phyloP scores from a whole-genome alignment of 108 stramenopile genomes.

The Skeletonema tropicum region DNA sequence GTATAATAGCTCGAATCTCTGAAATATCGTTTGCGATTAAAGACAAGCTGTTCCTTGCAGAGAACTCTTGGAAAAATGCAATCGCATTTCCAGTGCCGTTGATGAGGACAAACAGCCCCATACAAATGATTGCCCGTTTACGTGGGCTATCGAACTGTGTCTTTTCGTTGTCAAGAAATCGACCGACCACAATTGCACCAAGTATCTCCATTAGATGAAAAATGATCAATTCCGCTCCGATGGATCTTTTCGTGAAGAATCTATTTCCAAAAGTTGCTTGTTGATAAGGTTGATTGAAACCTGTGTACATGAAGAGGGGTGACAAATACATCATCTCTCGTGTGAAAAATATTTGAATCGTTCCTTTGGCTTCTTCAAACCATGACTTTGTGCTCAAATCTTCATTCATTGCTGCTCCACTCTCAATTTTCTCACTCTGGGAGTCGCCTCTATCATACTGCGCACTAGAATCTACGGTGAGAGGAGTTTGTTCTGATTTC shows the following conservation, averaged over 20 bases:
- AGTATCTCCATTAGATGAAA: constrained; percentile 58
- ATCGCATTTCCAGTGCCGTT: constrained; percentile 25
- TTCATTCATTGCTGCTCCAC: background rate
- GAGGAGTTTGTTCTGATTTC: constrained; percentile 31
- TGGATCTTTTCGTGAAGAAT: constrained; percentile 48
- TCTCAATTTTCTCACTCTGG: background rate
- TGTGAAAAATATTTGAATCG: constrained; percentile 42
- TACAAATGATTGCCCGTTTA: constrained; percentile 24
- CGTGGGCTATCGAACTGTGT: background rate
- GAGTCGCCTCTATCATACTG: background rate
- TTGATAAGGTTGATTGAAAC: constrained; percentile 71
- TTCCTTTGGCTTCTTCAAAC: constrained; percentile 39
- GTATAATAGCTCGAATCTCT: constrained; percentile 19
- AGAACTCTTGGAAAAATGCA: constrained; percentile 8
- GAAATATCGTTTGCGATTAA: constrained; percentile 30
- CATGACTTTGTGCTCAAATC: constrained; percentile 44
- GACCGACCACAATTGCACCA: constrained; percentile 47
- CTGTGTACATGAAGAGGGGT: constrained; percentile 61
- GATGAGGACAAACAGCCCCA: constrained; percentile 33
- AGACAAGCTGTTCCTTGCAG: constrained; percentile 10
- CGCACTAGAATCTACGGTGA: background rate
- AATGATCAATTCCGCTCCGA: constrained; percentile 53
- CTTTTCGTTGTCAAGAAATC: constrained; percentile 39
- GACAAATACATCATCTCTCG: constrained; percentile 31
- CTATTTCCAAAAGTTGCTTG: constrained; percentile 58